Conservation (phyloP, 2,329 filamentous ascomycete genomes). For the Colletotrichum orchidophilum region DNA sequence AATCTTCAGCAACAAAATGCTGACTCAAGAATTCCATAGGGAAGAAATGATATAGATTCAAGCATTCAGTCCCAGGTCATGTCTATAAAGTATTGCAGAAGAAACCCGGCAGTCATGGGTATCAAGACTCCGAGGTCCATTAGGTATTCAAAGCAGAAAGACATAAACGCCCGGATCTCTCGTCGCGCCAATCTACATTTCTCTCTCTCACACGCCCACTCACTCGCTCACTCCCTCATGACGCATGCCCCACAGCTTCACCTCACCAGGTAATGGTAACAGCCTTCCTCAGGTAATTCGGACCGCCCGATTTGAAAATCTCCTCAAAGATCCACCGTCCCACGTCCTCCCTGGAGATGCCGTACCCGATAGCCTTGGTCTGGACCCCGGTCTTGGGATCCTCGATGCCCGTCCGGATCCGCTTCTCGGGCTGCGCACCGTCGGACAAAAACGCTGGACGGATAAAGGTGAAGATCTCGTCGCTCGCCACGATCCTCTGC, state of each 20-base stretch:
- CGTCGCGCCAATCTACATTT: too few species aligned
- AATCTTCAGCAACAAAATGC: not conserved
- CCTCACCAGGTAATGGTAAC: slow-evolving; percentile 47
- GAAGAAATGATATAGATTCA: not conserved
- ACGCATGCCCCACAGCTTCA: not conserved
- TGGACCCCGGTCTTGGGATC: slow-evolving; percentile 45
- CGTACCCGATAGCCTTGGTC: slow-evolving; percentile 54
- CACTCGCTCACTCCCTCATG: not conserved
- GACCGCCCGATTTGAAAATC: slow-evolving; percentile 39
- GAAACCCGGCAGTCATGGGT: not conserved
- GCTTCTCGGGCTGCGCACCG: slow-evolving; percentile 36
- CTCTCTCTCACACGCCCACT: too few species aligned
- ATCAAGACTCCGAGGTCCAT: not conserved
- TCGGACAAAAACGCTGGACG: slow-evolving; percentile 49
- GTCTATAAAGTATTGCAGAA: not conserved
- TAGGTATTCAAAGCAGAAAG: not conserved
- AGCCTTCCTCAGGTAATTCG: slow-evolving; percentile 47
- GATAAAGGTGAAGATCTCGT: slow-evolving; percentile 49
- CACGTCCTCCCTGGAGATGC: slow-evolving; percentile 56
- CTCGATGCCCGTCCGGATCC: slow-evolving; percentile 51
- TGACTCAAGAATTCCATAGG: not conserved
- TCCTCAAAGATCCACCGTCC: slow-evolving; percentile 58
- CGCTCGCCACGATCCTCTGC: slow-evolving; percentile 38
- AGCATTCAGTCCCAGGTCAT: not conserved
- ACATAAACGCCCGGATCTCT: not conserved